A percentile compares a stretch with the other conserved stretches of the same genome.
Evolutionary conservation across 2,329 filamentous ascomycete species (phyloP).

Genomic region (Rutstroemia sydowiana): DNA sequence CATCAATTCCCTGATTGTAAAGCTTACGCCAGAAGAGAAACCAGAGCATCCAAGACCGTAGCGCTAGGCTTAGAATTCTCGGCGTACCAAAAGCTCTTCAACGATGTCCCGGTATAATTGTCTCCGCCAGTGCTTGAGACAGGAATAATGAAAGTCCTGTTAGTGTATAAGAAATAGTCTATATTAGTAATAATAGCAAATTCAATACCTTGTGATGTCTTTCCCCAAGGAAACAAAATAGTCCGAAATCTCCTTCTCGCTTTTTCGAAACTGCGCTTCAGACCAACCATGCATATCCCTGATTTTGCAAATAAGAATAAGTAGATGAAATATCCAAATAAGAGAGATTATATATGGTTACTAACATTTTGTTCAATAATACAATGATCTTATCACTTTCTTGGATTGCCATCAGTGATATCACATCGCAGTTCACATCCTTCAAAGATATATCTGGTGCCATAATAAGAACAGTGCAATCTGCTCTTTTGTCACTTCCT

Average conservation of each 20-base stretch:
- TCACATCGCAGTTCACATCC: background rate
- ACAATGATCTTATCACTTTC: background rate
- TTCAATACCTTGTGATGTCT: background rate
- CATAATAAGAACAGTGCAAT: background rate
- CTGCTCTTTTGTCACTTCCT: background rate
- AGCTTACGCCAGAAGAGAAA: background rate
- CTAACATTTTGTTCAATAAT: background rate
- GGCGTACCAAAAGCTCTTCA: background rate
- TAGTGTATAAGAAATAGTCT: background rate
- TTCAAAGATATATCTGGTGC: background rate
- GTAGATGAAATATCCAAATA: background rate
- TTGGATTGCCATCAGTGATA: background rate
- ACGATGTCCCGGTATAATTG: background rate
- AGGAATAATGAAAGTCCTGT: background rate
- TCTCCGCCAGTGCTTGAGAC: background rate
- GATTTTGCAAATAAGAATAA: background rate
- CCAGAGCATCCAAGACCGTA: background rate
- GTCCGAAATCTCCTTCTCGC: background rate
- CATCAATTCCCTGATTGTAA: background rate
- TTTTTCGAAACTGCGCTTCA: background rate
- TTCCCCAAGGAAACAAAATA: background rate
- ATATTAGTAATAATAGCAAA: background rate
- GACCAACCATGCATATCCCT: background rate
- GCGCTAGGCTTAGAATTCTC: background rate
- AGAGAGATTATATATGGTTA: background rate